phyloP scores from a whole-genome alignment of 2,329 filamentous ascomycete species.

The Chaetomium strumarium region DNA sequence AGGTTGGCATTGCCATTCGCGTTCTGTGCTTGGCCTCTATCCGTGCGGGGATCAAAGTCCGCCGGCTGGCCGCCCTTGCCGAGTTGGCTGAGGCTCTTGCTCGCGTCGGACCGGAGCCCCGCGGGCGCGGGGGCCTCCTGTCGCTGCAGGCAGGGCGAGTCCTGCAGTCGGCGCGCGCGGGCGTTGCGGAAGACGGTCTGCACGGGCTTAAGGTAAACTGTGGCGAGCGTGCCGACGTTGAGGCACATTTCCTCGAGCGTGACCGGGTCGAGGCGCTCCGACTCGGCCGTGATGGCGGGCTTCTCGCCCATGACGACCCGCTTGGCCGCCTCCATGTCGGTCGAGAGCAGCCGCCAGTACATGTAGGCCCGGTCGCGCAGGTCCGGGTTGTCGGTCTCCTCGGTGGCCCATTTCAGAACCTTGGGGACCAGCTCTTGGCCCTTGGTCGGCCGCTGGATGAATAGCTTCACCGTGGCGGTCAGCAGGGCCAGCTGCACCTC shows the following conservation, averaged over 20 bases:
- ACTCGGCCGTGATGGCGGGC: constrained; percentile 91
- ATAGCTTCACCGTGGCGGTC: constrained; percentile 94
- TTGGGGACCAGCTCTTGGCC: constrained; percentile 89
- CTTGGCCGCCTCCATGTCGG: constrained; percentile 81
- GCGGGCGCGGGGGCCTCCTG: constrained; percentile 45
- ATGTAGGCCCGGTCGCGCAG: constrained; percentile 94
- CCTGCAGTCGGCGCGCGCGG: constrained; percentile 68
- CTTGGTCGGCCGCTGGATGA: constrained; percentile 93
- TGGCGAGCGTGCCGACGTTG: constrained; percentile 91
- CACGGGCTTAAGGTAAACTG: constrained; percentile 95
- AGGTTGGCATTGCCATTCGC: constrained; percentile 44
- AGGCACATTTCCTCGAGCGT: constrained; percentile 97
- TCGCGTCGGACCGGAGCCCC: constrained; percentile 41
- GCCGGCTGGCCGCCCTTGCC: constrained; percentile 48
- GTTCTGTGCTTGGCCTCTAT: constrained; percentile 9
- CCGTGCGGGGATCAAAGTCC: constrained; percentile 42
- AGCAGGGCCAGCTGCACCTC: constrained; percentile 93
- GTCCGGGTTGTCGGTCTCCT: constrained; percentile 98
- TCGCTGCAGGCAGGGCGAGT: constrained; percentile 81
- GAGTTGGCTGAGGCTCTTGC: constrained; percentile 56
- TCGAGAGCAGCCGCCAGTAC: constrained; percentile 96
- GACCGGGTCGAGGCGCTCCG: constrained; percentile 82
- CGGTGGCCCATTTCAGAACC: constrained; percentile 96
- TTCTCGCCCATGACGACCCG: constrained; percentile 96
- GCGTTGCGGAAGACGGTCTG: constrained; percentile 94